Conservation (phyloP, 2,329 filamentous ascomycete genomes). For the Apiospora arundinis region DNA sequence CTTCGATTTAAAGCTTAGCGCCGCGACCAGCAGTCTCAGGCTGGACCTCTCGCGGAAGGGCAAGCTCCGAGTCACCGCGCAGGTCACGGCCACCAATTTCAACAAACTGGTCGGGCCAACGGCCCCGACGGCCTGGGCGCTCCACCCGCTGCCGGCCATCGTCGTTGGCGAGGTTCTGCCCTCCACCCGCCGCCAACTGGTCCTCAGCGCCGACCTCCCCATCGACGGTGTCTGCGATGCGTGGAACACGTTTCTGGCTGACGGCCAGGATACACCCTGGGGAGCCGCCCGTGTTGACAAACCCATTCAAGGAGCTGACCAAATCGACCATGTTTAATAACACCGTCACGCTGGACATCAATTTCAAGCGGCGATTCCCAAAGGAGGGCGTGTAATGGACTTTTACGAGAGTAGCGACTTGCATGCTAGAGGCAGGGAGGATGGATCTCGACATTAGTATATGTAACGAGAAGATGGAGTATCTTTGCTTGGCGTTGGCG, state of each 20-base stretch:
- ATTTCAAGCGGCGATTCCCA: slow-evolving; percentile 32
- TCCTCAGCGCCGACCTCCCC: slow-evolving; percentile 26
- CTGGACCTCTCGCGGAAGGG: slow-evolving; percentile 28
- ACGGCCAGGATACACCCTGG: slow-evolving; percentile 28
- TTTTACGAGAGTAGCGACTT: slow-evolving; percentile 27
- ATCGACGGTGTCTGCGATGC: slow-evolving; percentile 27
- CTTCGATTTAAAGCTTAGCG: slow-evolving; percentile 26
- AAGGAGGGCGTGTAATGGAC: slow-evolving; percentile 28
- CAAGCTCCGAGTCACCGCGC: slow-evolving; percentile 25
- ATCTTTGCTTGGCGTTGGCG: slow-evolving; percentile 19
- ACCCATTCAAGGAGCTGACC: slow-evolving; percentile 24
- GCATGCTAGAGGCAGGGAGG: slow-evolving; percentile 30
- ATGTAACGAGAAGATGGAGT: slow-evolving; percentile 28
- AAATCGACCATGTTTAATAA: slow-evolving; percentile 22
- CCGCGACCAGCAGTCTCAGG: slow-evolving; percentile 27
- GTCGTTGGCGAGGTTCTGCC: slow-evolving; percentile 29
- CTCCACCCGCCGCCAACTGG: slow-evolving; percentile 26
- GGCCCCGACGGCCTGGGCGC: slow-evolving; percentile 23
- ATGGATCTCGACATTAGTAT: slow-evolving; percentile 31
- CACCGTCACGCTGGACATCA: slow-evolving; percentile 30
- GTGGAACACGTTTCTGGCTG: slow-evolving; percentile 31
- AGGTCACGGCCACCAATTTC: slow-evolving; percentile 30
- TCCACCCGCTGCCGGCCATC: slow-evolving; percentile 26
- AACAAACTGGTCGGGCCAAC: slow-evolving; percentile 27
- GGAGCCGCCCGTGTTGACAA: not conserved